phyloP scores from a whole-genome alignment of 2,329 filamentous ascomycete genomes.

The Sarocladiaceae sp. region DNA sequence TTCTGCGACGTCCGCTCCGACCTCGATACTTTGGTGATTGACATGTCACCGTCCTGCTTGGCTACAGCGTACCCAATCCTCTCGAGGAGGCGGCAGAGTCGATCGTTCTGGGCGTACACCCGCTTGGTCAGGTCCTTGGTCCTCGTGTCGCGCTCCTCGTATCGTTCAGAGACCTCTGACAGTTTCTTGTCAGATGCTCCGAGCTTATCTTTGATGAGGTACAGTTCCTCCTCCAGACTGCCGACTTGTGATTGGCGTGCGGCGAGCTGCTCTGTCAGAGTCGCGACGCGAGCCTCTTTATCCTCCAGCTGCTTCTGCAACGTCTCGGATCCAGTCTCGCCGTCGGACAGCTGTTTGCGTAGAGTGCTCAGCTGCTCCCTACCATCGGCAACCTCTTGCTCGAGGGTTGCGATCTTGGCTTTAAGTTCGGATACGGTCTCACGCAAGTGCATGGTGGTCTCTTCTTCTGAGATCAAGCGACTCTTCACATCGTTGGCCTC shows the following conservation, averaged over 20 bases:
- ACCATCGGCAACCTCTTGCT: slow-evolving; percentile 57
- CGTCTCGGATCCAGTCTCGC: slow-evolving; percentile 77
- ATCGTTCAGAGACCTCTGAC: slow-evolving; percentile 47
- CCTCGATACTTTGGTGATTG: slow-evolving; percentile 67
- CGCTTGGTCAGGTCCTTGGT: slow-evolving; percentile 81
- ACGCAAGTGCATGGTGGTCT: slow-evolving; percentile 44
- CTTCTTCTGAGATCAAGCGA: slow-evolving; percentile 47
- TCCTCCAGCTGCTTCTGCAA: slow-evolving; percentile 71
- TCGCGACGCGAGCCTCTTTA: slow-evolving; percentile 66
- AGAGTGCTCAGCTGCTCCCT: slow-evolving; percentile 66
- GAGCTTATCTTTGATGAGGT: slow-evolving; percentile 62
- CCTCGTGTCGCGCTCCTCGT: slow-evolving; percentile 66
- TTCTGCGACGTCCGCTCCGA: slow-evolving; percentile 53
- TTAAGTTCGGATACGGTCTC: slow-evolving; percentile 51
- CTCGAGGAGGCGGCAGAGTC: slow-evolving; percentile 78
- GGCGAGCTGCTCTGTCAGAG: slow-evolving; percentile 66
- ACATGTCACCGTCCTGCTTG: slow-evolving; percentile 67
- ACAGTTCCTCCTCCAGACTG: slow-evolving; percentile 71
- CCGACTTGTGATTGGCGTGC: slow-evolving; percentile 73
- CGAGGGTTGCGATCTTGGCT: slow-evolving; percentile 49
- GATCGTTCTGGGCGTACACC: slow-evolving; percentile 79
- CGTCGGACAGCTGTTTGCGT: slow-evolving; percentile 70
- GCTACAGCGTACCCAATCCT: slow-evolving; percentile 79
- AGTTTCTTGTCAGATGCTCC: slow-evolving; percentile 50
- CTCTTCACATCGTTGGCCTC: slow-evolving; percentile 54